Evolutionary conservation across 192 early-diverging fungal genomes (phyloP), one percentile per base, ranked within the genome.

Genomic region (Coemansia sp.): DNA sequence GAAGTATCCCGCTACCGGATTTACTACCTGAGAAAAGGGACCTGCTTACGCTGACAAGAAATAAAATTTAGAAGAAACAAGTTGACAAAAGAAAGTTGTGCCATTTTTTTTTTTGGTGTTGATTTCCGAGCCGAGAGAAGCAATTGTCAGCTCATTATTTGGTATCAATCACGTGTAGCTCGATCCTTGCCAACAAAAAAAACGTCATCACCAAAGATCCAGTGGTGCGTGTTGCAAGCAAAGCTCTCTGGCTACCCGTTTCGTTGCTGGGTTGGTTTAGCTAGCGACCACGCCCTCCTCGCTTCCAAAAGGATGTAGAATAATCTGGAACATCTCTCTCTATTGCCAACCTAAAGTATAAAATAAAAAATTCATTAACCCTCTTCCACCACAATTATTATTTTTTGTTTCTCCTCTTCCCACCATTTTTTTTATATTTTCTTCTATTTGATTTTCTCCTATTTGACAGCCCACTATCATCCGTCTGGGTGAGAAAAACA

Each of bases 11-110:
- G 51, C 24, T 53, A 53, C 51, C 24, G 21, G 24, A 21, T 53
- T 53, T 53, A 53, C 51, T 53, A 53, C 24, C 51, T 53, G 51
- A 53, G 12, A 26, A 53, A 53, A 26, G 51, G n/a, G 21, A 26
- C 21, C 9, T 53, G 51, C 21, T 53, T 53, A 26, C 24, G 51
- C 24, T 53, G 51, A 53, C 23, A 21, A 46, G n/a, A 63, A 63
- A 63, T 20, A 9, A 33, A 34, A 18, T 30, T 30, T 30, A 30
- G 30, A 49, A 51, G 12, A 34, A 63, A 35, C 7, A 53, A 26
- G 46, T 48, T 48, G 46, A 8, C 14, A 49, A 49, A 49, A 20
- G 46, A 26, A 53, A 53, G 39, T 41, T 12, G 44, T 46, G 44
- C 14, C 16, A 18, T 46, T 46, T 46, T 41, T 14, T 46, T 46